Percentiles rank a stretch among this genome's conserved stretches.
Evolutionary conservation across 441 rosid genomes (phyloP).

Genomic region (Croton laevigatus): DNA sequence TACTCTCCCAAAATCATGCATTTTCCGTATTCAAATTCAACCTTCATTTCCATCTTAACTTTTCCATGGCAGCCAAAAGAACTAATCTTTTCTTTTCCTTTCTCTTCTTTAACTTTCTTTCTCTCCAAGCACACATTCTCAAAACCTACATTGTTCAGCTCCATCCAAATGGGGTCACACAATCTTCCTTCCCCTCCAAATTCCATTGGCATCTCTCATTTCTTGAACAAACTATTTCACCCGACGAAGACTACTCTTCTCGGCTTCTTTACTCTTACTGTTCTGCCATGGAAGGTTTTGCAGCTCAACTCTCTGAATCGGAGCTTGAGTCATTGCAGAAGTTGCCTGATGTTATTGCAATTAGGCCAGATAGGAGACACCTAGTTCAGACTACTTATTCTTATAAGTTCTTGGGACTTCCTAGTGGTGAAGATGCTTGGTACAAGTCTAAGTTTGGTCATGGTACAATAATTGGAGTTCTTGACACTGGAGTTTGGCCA

Average conservation of each 20-base stretch:
- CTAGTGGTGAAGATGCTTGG: slow-evolving; percentile 64
- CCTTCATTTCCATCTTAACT: slow-evolving; percentile 4
- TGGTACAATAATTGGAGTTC: slow-evolving; percentile 62
- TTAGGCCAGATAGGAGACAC: slow-evolving; percentile 65
- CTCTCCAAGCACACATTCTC: slow-evolving; percentile 36
- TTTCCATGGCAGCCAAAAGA: slow-evolving; percentile 39
- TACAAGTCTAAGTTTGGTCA: slow-evolving; percentile 68
- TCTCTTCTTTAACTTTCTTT: slow-evolving; percentile 30
- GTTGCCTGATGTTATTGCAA: slow-evolving; percentile 63
- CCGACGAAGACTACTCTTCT: slow-evolving; percentile 46
- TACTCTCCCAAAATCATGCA: slow-evolving; percentile 40
- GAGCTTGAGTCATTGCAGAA: slow-evolving; percentile 48
- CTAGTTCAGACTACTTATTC: slow-evolving; percentile 82
- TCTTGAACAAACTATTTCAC: slow-evolving; percentile 41
- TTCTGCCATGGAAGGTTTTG: slow-evolving; percentile 86
- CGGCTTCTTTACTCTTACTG: slow-evolving; percentile 80
- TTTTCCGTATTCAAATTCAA: slow-evolving; percentile 15
- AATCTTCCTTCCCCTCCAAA: slow-evolving; percentile 44
- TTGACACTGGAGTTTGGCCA: slow-evolving; percentile 82
- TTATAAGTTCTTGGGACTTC: slow-evolving; percentile 72
- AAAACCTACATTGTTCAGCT: slow-evolving; percentile 85
- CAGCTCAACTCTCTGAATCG: slow-evolving; percentile 59
- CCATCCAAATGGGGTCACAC: slow-evolving; percentile 51
- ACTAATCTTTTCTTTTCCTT: slow-evolving; percentile 26
- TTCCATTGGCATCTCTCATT: slow-evolving; percentile 81